Base-by-base conservation (phyloP, 257 asterid genomes). In the Solanum dulcamara region DNA sequence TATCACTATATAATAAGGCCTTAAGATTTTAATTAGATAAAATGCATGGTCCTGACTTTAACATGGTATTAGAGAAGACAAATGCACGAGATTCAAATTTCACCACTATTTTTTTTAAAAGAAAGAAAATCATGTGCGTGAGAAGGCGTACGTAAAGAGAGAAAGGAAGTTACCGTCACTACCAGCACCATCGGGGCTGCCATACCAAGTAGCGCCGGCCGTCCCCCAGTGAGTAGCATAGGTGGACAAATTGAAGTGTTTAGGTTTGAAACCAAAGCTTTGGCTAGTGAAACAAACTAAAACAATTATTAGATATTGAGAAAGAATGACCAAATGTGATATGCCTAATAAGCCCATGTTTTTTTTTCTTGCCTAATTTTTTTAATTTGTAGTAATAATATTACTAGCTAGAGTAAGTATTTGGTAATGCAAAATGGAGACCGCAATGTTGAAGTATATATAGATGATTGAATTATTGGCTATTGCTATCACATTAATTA, bases 161-260 rank as follows among this genome's bases (percentile, higher is more conserved):
- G 32, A 10, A 24, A 24, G 67, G 30, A 55, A 46, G 62, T 77
- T 89, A 94, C 98, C 97, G 35, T 89, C 94, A 66, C 94, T 93
- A 79, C 98, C 98, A 81, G 93, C 93, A 2, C 98, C 98, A 14
- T 92, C 33, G 5, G 96, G 89, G 88, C 92, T 89, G 87, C 98
- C 97, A 18, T 93, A 94, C 97, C 97, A 93, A 0, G 98, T 94
- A 3, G 98, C 98, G 0, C 91, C 93, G 51, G 94, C 98, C 7
- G 93, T 5, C 0, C 86, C 80, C 97, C 97, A 93, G 59, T 85
- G 90, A 50, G 87, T 30, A 9, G 81, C 85, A 14, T 38, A 13
- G 18, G 89, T 81, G 33, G 96, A 87, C 40, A 85, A 82, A 57
- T 90, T 91, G 81, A 89, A 83, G 40, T 87, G 86, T 55, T 85